Base-by-base conservation (phyloP, 2,329 filamentous ascomycete genomes). In the Hypocrella siamensis region DNA sequence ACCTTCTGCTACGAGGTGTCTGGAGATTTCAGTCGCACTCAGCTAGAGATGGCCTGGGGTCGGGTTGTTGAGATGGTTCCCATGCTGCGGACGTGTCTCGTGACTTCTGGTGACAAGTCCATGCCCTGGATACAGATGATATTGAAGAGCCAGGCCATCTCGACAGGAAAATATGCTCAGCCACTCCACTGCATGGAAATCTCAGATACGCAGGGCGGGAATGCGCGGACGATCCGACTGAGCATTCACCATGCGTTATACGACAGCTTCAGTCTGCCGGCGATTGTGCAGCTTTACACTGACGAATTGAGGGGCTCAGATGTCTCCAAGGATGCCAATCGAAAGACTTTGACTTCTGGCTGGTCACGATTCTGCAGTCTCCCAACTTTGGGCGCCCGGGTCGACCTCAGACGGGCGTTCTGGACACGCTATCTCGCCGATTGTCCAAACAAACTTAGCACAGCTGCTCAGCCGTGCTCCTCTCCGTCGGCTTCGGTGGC, bases 211-310 rank as follows among this genome's bases (percentile, higher is more conserved):
- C 18, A 19, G 17, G 35, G 40, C 4, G 34, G 39, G 0, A 25
- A 39, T 0, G 38, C 41, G 0, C 36, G 40, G 42, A 26, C 39
- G 0, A 33, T 74, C 4, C 54, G 66, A 3, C 58, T 84, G 5
- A 61, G 61, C 17, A 76, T 94, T 4, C 85, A 93, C 39, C 86
- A 96, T 49, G 80, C 81, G 0, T 61, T 94, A 0, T 96, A 94
- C 46, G 88, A 94, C 49, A 85, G 77, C 5, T 65, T 92, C 37
- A 90, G 81, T 43, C 58, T 94, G 4, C 70, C 75, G 1, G 48
- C 65, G 1, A 55, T 93, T 5, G 57, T 84, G 3, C 46, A 51
- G 11, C 31, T 44, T 8, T 38, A 42, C 17, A 31, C 41, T 24
- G 17, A 41, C 10, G 12, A 40, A 14, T 26, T 31, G 8, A 11